A percentile compares a stretch with the other conserved stretches of the same genome.
Evolutionary conservation across 1,284 basidiomycete species (phyloP).

Genomic region (Cryptococcus neoformans): DNA sequence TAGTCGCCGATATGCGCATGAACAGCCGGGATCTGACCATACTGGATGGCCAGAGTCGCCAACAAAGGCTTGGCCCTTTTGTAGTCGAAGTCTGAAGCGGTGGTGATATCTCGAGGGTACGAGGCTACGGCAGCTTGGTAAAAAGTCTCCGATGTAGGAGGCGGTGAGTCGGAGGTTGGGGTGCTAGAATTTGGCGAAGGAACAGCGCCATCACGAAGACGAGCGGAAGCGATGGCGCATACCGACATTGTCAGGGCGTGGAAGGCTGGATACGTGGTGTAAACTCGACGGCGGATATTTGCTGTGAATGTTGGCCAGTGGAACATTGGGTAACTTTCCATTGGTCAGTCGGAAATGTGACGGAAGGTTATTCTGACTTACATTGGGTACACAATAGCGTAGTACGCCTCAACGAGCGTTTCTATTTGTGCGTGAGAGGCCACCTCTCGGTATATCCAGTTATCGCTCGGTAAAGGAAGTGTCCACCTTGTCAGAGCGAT

Average conservation of each 20-base stretch:
- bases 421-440: slow-evolving; percentile 29
- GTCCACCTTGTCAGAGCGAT: neutral
- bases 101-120: slow-evolving; percentile 20
- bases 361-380: slow-evolving; percentile 7
- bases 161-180: neutral
- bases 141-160: slow-evolving; percentile 19
- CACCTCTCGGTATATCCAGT: slow-evolving; percentile 32
- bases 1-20: slow-evolving; percentile 37
- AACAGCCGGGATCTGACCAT: slow-evolving; percentile 24
- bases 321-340: slow-evolving; percentile 35
- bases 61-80: slow-evolving; percentile 26
- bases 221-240: slow-evolving; percentile 40
- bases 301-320: slow-evolving; percentile 43
- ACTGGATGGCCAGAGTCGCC: slow-evolving; percentile 32
- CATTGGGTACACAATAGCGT: slow-evolving; percentile 37
- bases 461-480: neutral
- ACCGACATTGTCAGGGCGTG: slow-evolving; percentile 36
- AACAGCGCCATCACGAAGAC: slow-evolving; percentile 38
- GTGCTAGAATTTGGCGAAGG: neutral
- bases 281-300: slow-evolving; percentile 22
- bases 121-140: slow-evolving; percentile 19
- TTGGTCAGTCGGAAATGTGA: neutral
- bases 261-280: slow-evolving; percentile 35
- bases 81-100: slow-evolving; percentile 22
- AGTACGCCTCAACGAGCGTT: slow-evolving; percentile 26